These are phyloP conservation scores for Gastrodia elata DNA, from an alignment of 106 monocot genomes.

Conservation along the genomic window DNA sequence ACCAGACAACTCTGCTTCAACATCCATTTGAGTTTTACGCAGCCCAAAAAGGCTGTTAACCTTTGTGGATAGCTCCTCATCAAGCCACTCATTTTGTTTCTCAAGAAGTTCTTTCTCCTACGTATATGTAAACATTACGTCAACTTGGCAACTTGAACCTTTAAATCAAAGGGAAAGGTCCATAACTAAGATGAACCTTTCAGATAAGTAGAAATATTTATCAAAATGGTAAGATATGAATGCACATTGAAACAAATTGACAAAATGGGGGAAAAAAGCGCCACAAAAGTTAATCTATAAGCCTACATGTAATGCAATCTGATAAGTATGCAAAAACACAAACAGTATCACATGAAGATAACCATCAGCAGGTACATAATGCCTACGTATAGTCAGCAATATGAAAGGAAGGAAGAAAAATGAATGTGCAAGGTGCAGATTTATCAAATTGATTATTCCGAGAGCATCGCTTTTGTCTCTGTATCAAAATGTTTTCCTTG, in stretches of 20 bases:
- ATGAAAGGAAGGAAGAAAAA: neutral
- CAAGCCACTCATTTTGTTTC: slow-evolving; percentile 88
- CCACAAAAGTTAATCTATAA: neutral
- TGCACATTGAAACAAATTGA: neutral
- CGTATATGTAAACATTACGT: neutral
- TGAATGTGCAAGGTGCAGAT: neutral
- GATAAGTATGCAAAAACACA: neutral
- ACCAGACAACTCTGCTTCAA: slow-evolving; percentile 51
- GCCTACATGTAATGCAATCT: no score
- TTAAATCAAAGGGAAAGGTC: neutral
- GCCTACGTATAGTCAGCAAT: neutral
- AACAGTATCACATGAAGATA: neutral
- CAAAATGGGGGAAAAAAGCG: neutral
- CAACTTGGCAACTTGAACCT: neutral
- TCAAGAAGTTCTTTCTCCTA: slow-evolving; percentile 92
- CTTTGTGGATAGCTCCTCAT: slow-evolving; percentile 77
- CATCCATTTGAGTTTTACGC: slow-evolving; percentile 59
- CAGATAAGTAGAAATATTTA: neutral
- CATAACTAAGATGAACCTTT: neutral
- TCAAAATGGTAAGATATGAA: neutral
- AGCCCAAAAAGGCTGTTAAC: slow-evolving; percentile 59
- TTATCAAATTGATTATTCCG: neutral
- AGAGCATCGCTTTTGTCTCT: neutral
- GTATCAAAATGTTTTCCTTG: neutral
- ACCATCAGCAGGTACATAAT: neutral